phyloP scores from a whole-genome alignment of 768 basidiomycete genomes.

The Serendipita sp. region DNA sequence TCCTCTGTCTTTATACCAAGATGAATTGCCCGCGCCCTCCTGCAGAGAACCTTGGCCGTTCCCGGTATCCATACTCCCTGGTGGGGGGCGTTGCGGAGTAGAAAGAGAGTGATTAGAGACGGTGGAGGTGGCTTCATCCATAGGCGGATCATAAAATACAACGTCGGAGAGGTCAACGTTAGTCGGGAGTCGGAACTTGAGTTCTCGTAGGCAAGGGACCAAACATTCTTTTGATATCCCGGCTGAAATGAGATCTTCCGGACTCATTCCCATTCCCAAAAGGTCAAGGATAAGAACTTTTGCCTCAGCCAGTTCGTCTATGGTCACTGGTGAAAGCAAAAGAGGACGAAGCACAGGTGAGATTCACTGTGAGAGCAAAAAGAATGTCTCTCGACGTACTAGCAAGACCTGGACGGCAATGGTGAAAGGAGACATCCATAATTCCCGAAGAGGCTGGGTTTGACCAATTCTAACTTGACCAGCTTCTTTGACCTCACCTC shows the following conservation, averaged over 20 bases:
- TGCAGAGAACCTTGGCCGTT: background rate
- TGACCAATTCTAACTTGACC: no score
- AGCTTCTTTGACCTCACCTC: no score
- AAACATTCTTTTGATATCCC: background rate
- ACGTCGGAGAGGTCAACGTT: constrained; percentile 6
- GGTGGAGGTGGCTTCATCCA: background rate
- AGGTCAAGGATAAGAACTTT: background rate
- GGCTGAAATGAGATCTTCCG: background rate
- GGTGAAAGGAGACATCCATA: background rate
- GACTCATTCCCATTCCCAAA: background rate
- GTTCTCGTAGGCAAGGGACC: background rate
- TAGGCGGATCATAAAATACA: background rate
- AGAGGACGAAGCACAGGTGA: background rate
- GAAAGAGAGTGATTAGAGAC: background rate
- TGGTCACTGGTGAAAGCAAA: background rate
- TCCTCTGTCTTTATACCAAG: background rate
- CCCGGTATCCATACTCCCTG: background rate
- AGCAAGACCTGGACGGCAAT: background rate
- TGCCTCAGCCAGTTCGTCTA: background rate
- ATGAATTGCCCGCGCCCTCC: background rate
- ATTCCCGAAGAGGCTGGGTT: no score
- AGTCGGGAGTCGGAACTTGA: constrained; percentile 17
- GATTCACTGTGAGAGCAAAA: background rate
- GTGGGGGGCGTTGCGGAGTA: background rate
- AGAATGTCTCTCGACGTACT: background rate